Evolutionary conservation across 345 rosid genomes (phyloP).

Genomic region (Pugionium dolabratum): DNA sequence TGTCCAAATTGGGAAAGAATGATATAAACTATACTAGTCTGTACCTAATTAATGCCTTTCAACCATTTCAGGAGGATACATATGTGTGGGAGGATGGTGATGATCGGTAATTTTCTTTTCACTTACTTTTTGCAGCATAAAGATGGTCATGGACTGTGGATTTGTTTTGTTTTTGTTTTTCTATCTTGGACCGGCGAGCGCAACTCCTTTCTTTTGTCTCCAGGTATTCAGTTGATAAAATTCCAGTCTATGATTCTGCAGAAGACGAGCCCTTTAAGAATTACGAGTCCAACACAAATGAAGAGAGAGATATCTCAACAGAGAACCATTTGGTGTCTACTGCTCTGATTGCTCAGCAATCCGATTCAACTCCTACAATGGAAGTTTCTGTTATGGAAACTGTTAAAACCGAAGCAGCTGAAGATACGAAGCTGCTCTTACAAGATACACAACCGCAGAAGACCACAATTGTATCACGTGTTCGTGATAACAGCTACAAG

Average conservation of each 20-base stretch:
- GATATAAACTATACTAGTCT: not conserved
- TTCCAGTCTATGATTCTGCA: slow-evolving; percentile 90
- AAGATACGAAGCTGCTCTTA: slow-evolving; percentile 46
- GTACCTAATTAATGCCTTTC: not conserved
- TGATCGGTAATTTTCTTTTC: slow-evolving; percentile 48
- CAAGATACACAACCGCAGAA: slow-evolving; percentile 57
- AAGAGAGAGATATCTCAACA: slow-evolving; percentile 35
- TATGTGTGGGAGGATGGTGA: slow-evolving; percentile 97
- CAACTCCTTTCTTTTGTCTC: too few relatives aligned
- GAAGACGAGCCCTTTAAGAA: slow-evolving; percentile 79
- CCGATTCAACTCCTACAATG: slow-evolving; percentile 48
- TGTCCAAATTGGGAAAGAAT: not conserved
- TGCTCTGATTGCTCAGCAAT: slow-evolving; percentile 44
- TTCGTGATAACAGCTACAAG: slow-evolving; percentile 51
- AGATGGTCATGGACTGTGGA: too few relatives aligned
- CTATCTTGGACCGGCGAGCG: too few relatives aligned
- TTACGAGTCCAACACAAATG: slow-evolving; percentile 38
- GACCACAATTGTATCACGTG: slow-evolving; percentile 56
- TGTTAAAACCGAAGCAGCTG: slow-evolving; percentile 50
- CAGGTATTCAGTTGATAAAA: slow-evolving; percentile 69
- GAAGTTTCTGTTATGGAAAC: slow-evolving; percentile 39
- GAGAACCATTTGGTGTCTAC: slow-evolving; percentile 48
- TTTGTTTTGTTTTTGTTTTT: too few relatives aligned
- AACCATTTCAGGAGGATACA: slow-evolving; percentile 47
- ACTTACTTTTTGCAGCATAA: too few relatives aligned